Base-by-base conservation (phyloP, 805 yeast genomes). In the Jamesozyma piceae region DNA sequence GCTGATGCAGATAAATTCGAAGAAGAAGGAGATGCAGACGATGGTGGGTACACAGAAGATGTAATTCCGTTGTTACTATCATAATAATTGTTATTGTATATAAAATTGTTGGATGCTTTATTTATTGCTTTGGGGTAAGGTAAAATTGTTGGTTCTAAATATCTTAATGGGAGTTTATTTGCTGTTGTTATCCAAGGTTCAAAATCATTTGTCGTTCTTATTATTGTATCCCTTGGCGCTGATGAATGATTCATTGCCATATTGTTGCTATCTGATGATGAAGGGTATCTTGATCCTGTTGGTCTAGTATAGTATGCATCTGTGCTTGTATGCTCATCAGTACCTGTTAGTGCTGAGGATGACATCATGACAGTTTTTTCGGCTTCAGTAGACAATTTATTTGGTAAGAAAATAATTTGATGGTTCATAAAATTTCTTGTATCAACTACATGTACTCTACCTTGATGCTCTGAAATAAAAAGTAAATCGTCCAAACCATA, bases 371-470 rank as follows among this genome's bases (percentile, higher is more conserved):
- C 8, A 15, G 9, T 18, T 9, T 36, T 32, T 8, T 37, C 33
- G 8, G 40, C 17, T 8, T 43, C 42, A 3, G 17, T 30, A 17
- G 49, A 47, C 11, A 50, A 31, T 39, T 56, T 57, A 34, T 63
- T 63, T 0, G 92, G 92, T 13, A 82, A 66, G 45, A 82, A 66
- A 2, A 87, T 69, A 30, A 88, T 87, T 58, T 83, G 90, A 56
- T 84, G 90, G 51, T 82, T 78, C 45, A 72, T 67, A 49, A 78
- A 74, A 53, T 82, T 76, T 47, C 95, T 73, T 21, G 87, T 72
- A 58, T 89, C 96, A 22, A 89, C 68, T 43, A 88, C 68, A 63
- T 89, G 97, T 3, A 89, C 83, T 42, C 95, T 71, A 0, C 95
- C 94, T 41, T 78, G 82, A 52, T 89, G 95, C 58, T 89, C 97